phyloP scores from a whole-genome alignment of 176 grass and related monocot genomes.

The Typha latifolia region DNA sequence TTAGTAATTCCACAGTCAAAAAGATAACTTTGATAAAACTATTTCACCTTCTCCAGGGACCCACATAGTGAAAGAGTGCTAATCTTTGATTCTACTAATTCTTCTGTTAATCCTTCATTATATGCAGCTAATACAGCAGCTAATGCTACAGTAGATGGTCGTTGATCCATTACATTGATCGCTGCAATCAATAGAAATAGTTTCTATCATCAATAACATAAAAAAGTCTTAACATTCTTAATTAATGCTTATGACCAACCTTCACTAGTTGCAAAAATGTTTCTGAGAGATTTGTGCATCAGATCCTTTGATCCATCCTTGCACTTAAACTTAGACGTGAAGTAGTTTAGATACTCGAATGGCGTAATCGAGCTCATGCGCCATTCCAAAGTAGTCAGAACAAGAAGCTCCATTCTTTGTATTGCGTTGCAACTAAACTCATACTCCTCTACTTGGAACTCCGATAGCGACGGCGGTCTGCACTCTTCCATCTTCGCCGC shows the following conservation, averaged over 20 bases:
- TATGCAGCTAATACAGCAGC: conserved; percentile 41
- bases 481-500: conserved; percentile 94
- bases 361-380: conserved; percentile 62
- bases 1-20: neutral
- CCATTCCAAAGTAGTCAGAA: conserved; percentile 75
- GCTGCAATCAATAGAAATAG: conserved; percentile 15
- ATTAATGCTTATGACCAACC: neutral
- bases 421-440: conserved; percentile 42
- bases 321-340: conserved; percentile 29
- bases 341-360: conserved; percentile 61
- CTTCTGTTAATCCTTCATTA: conserved; percentile 25
- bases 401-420: conserved; percentile 72
- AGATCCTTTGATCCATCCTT: neutral
- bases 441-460: conserved; percentile 27
- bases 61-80: conserved; percentile 16
- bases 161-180: conserved; percentile 33
- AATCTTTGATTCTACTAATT: conserved; percentile 33
- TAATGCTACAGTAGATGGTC: conserved; percentile 44
- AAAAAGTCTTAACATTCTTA: neutral
- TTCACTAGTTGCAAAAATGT: conserved; percentile 21
- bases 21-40: neutral
- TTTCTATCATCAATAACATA: neutral
- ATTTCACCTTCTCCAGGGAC: conserved; percentile 37
- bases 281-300: conserved; percentile 8
- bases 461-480: conserved; percentile 43